Conservation (phyloP, 2,329 filamentous ascomycete genomes). For the Colletotrichum kahawae region DNA sequence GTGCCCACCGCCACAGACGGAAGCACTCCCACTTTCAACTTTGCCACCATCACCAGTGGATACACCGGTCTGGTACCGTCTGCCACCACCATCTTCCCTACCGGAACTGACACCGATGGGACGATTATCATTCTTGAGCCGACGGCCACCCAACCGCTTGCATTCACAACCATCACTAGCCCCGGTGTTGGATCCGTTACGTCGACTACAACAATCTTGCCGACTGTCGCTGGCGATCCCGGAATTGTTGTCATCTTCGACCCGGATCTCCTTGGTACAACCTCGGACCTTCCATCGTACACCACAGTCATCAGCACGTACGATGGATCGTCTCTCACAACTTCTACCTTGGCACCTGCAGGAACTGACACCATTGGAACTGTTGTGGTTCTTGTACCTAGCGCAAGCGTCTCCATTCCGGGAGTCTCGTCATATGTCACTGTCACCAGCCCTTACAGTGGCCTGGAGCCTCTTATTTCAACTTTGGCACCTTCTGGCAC, state of each 20-base stretch:
- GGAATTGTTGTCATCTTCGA: not conserved
- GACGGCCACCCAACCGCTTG: not conserved
- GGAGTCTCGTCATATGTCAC: not conserved
- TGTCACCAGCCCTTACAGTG: not conserved
- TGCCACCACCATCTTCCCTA: not conserved
- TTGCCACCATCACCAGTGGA: not conserved
- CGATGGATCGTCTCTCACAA: not conserved
- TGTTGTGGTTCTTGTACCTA: not conserved
- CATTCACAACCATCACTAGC: conserved; percentile 6
- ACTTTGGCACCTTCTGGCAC: not conserved
- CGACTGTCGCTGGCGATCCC: not conserved
- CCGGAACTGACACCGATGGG: not conserved
- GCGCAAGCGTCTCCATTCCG: not conserved
- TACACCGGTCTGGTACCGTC: not conserved
- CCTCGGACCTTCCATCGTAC: not conserved
- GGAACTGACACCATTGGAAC: not conserved
- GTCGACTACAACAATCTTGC: not conserved
- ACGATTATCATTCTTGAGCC: not conserved
- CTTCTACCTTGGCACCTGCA: not conserved
- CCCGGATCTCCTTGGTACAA: not conserved
- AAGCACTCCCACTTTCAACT: not conserved
- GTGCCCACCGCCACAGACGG: not conserved
- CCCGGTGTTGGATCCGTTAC: not conserved
- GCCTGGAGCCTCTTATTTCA: not conserved
- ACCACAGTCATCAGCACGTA: not conserved